Evolutionary conservation across 768 basidiomycete genomes (phyloP), one percentile per base, ranked within the genome.

Genomic region (Leccinum incarnatum): DNA sequence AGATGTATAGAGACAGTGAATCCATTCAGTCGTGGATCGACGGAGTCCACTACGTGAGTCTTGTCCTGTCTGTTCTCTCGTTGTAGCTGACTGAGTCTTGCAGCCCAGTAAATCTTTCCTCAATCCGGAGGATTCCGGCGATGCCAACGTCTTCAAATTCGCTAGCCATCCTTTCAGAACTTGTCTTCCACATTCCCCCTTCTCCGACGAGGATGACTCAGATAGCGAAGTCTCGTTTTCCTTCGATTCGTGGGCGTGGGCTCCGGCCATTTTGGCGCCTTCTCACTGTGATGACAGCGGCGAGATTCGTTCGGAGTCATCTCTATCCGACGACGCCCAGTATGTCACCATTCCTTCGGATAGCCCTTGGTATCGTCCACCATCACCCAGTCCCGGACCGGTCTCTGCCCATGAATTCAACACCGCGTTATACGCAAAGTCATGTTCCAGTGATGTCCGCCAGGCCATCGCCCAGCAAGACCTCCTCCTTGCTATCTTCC

Each of bases 301-400:
- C 23, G 67, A 65, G 29, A 64, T 58, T 56, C 52, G 2, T 34
- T 64, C 66, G 7, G 64, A 55, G 4, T 67, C 65, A 9, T 58
- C 62, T 19, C 37, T 54, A 15, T 65, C 72, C 37, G 66, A 66
- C 25, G 69, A 72, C 48, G 72, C 69, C 3, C 79, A 81, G 62
- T 76, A 76, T 48, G 66, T 80, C 51, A 71, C 67, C 53, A 78
- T 81, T 50, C 70, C 74, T 11, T 67, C 62, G 34, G 73, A 74
- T 53, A 79, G 74, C 45, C 74, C 74, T 4, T 80, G 78, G 71
- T 76, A 75, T 60, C 70, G 65, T 23, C 65, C 57, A 32, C 71
- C 74, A 32, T 66, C 72, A 27, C 62, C 67, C 21, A 69, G 67
- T 54, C 68, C 72, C 5, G 62, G 59, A 47, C 70, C 66, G 3